phyloP scores from a whole-genome alignment of 2,329 filamentous ascomycete genomes.

The Cryphonectria parasitica region DNA sequence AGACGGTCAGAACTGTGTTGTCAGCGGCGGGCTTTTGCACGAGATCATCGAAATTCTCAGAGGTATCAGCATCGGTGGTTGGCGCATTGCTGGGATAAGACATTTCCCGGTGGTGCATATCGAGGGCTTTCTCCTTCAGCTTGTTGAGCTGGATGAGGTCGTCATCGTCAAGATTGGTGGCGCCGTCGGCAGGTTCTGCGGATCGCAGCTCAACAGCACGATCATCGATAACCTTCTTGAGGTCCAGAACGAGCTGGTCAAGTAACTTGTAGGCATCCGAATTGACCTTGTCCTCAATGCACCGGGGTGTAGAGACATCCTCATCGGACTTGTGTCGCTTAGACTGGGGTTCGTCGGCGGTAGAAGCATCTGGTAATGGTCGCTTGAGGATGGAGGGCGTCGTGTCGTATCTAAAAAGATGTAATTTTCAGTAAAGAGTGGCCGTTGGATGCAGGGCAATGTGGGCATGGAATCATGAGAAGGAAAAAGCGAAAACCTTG shows the following conservation, averaged over 20 bases:
- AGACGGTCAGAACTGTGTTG: slow-evolving; percentile 73
- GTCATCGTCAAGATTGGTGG: slow-evolving; percentile 38
- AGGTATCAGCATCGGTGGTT: slow-evolving; percentile 37
- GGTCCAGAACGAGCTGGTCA: slow-evolving; percentile 66
- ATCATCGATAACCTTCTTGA: slow-evolving; percentile 41
- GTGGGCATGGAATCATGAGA: neutral
- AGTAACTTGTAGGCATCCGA: slow-evolving; percentile 60
- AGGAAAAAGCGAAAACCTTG: neutral
- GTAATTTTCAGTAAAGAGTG: neutral
- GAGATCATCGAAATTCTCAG: slow-evolving; percentile 43
- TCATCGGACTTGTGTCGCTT: slow-evolving; percentile 65
- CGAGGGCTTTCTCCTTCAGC: slow-evolving; percentile 67
- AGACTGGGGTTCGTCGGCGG: slow-evolving; percentile 55
- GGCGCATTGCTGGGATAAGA: slow-evolving; percentile 50
- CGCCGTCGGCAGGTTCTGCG: slow-evolving; percentile 36
- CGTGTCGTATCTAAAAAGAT: slow-evolving; percentile 54
- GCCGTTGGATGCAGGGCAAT: slow-evolving; percentile 1
- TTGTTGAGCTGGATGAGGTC: slow-evolving; percentile 51
- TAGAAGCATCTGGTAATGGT: slow-evolving; percentile 49
- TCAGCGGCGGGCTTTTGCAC: slow-evolving; percentile 44
- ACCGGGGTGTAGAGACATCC: slow-evolving; percentile 39
- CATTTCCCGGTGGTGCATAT: slow-evolving; percentile 65
- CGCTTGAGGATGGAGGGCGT: slow-evolving; percentile 59
- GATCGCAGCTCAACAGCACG: slow-evolving; percentile 53
- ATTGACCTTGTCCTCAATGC: slow-evolving; percentile 59